Evolutionary conservation across 2,329 filamentous ascomycete genomes (phyloP), one percentile per base, ranked within the genome.

Genomic region (Metarhizium rileyi): DNA sequence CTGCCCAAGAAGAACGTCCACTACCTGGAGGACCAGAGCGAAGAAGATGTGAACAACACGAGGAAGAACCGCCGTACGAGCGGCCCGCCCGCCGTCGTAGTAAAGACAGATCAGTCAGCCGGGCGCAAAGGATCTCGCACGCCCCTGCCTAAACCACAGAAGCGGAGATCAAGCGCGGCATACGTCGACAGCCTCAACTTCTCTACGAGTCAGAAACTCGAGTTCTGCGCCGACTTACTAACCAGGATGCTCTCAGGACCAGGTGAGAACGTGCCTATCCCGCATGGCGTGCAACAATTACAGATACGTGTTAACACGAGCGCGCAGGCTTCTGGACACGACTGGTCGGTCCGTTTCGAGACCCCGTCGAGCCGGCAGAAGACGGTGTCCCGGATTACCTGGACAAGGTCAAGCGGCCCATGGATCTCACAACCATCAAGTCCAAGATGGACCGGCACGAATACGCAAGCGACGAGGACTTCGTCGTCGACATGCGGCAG

Each of bases 331-430:
- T 80, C 61, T 84, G 80, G 80, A 83, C 80, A 0, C 76, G 80
- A n/a, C 70, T 83, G 0, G 79, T 83, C 3, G 78, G 78, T 0
- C 77, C 78, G 0, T 83, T 84, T 63, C 74, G 73, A 42, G 73
- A 82, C 23, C 74, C 80, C 0, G 80, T 83, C 6, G 72, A 80
- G 50, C 79, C 80, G 0, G 59, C 65, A 3, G 68, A 71, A 35
- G 78, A 83, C 54, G 75, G 74, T 18, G 76, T 82, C 2, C 79
- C 78, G 2, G 78, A 83, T 59, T 84, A 84, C 62, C 66, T 80
- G 22, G 71, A 77, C 10, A 80, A 81, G 59, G 67, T 84, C 51
- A 78, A 76, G 63, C 71, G 67, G 45, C 80, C 80, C 0, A 83
- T 84, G 79, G 79, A 82, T 56, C 71, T 84, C 3, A 68, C 64